Percentiles rank a stretch among this genome's conserved stretches.
These are phyloP conservation scores for Anisodus acutangulus DNA, from an alignment of 257 asterid species.

Conservation along the genomic window DNA sequence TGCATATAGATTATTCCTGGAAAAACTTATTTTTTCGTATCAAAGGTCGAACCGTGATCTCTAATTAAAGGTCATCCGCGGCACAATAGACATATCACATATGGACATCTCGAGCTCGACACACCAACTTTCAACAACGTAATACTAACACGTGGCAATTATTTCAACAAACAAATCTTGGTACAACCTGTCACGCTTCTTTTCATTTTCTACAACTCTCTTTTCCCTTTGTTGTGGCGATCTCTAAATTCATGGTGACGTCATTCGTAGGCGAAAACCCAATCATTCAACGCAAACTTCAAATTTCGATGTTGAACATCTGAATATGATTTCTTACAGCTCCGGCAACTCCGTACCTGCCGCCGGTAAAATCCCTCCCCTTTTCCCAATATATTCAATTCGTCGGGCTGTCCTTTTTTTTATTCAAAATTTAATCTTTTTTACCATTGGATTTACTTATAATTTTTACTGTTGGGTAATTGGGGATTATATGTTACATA, in stretches of 20 bases:
- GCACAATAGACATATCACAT: no score
- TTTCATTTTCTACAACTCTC: background rate
- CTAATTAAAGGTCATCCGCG: no score
- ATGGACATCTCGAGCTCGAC: background rate
- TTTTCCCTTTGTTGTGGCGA: slow-evolving; percentile 35
- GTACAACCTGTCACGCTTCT: background rate
- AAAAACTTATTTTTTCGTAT: no score
- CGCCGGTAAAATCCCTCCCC: slow-evolving; percentile 52
- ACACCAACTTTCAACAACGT: background rate
- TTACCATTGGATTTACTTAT: background rate
- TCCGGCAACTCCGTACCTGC: slow-evolving; percentile 83
- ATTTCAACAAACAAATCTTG: background rate
- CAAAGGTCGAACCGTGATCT: no score
- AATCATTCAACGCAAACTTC: no score
- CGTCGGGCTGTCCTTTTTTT: no score
- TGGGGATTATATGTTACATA: background rate
- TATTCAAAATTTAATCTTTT: background rate
- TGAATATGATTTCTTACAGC: slow-evolving; percentile 50
- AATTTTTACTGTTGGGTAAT: background rate
- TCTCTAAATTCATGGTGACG: slow-evolving; percentile 61
- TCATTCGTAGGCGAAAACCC: no score
- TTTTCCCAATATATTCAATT: background rate
- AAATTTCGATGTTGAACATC: no score
- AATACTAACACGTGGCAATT: background rate
- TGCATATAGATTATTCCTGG: no score